Conservation (phyloP, 176 grass and related monocot species). For the Themeda triandra region DNA sequence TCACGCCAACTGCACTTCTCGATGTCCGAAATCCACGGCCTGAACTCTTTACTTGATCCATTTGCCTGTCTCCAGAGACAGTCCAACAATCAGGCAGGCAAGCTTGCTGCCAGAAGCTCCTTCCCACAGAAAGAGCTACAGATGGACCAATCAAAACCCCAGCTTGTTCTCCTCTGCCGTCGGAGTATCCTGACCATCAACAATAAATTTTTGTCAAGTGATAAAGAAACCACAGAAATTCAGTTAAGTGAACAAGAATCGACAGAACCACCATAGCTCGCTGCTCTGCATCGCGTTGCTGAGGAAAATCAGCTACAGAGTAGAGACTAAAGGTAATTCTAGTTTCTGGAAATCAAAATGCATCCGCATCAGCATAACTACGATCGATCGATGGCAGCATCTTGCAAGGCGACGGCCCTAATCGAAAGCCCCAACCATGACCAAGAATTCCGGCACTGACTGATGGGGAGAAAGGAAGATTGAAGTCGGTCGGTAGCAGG, state of each 20-base stretch:
- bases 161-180: not conserved
- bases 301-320: not conserved
- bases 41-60: not conserved
- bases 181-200: not conserved
- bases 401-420: not conserved
- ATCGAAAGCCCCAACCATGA: not conserved
- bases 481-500: not conserved
- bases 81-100: not conserved
- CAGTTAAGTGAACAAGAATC: not conserved
- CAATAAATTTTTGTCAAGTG: not conserved
- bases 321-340: too few species aligned
- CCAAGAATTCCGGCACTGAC: not conserved
- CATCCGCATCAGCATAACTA: not conserved
- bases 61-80: not conserved
- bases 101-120: not conserved
- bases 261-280: not conserved
- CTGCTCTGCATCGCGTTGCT: not conserved
- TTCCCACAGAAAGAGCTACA: not conserved
- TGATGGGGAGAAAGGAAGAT: not conserved
- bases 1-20: not conserved
- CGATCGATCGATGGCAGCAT: not conserved
- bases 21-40: not conserved
- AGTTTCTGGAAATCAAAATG: not conserved
- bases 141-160: not conserved
- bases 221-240: not conserved